phyloP scores from a whole-genome alignment of 192 early-diverging fungal genomes.

The Chytriomyces sp. region DNA sequence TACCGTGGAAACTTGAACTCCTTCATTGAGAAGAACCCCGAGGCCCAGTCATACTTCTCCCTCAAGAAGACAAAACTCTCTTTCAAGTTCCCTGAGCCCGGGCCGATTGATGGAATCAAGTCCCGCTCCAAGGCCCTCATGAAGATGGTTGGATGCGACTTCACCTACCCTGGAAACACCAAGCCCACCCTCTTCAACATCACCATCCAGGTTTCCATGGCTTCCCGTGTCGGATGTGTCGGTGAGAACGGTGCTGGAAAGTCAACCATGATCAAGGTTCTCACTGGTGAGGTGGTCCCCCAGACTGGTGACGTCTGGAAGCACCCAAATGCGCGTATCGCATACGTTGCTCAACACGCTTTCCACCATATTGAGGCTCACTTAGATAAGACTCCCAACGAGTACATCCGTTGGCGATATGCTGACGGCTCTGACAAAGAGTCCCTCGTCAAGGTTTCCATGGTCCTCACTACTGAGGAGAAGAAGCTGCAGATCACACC shows the following conservation, averaged over 20 bases:
- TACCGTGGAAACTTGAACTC: constrained; percentile 45
- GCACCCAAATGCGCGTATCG: constrained; percentile 80
- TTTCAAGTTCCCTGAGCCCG: constrained; percentile 74
- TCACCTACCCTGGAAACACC: constrained; percentile 67
- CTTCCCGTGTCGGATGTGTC: constrained; percentile 77
- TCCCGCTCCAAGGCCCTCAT: constrained; percentile 77
- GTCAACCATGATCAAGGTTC: constrained; percentile 78
- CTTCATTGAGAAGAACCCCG: constrained; percentile 12
- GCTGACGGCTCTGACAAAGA: constrained; percentile 73
- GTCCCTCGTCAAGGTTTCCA: constrained; percentile 64
- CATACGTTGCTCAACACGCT: constrained; percentile 85
- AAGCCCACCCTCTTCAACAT: constrained; percentile 51
- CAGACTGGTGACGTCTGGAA: constrained; percentile 69
- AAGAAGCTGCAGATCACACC: constrained; percentile 40
- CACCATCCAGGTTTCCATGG: constrained; percentile 65
- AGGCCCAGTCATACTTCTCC: constrained; percentile 8
- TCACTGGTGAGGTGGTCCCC: constrained; percentile 71
- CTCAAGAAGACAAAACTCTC: constrained; percentile 48
- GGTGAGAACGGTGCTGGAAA: constrained; percentile 76
- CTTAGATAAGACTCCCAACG: constrained; percentile 77
- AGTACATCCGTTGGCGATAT: constrained; percentile 80
- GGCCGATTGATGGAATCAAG: constrained; percentile 43
- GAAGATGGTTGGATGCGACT: constrained; percentile 71
- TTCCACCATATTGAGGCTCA: constrained; percentile 83
- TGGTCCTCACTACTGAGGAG: constrained; percentile 67